Base-by-base conservation (phyloP, 805 yeast genomes). In the Teunomyces barrocoloradensis region DNA sequence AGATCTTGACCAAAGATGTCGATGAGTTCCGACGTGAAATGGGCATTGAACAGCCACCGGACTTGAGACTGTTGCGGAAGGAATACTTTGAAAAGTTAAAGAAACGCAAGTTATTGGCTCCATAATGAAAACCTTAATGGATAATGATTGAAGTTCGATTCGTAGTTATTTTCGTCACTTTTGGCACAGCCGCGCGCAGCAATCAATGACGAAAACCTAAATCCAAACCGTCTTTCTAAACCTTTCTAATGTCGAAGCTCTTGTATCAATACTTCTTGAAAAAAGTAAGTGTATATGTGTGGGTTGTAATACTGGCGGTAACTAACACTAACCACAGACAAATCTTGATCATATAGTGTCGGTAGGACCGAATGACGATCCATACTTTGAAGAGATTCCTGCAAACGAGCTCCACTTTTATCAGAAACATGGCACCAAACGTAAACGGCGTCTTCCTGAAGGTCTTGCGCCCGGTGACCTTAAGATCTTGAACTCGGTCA, bases 11-110 rank as follows among this genome's bases (percentile, higher is more conserved):
- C 21, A 74, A 74, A 51, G 92, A 90, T 61, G 79, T 89, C 4
- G 74, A 82, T 47, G 89, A 85, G 57, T 68, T 94, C 41, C 80
- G 97, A 58, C 55, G 58, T 4, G 86, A 85, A 48, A 68, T 92
- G 51, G 87, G 90, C 3, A 82, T 92, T 44, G 83, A 80, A 49
- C 77, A 77, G 48, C 96, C 97, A 0, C 77, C 77, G 3, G 90
- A 90, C 60, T 78, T 90, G 67, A 75, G 97, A 53, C 71, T 66
- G 36, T 68, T 89, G 59, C 73, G 94, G 45, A 75, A 73, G 53
- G 64, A 63, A 43, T 68, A 64, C 48, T 67, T 61, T 49, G 68
- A 58, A 15, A 60, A 64, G 49, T 56, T 67, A 46, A 67, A 61
- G 53, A 46, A 45, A 37, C 54, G 47, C 41, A 64, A 64, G 47